Evolutionary conservation across 2,329 filamentous ascomycete species (phyloP).

Genomic region (Cercospora citrullina): DNA sequence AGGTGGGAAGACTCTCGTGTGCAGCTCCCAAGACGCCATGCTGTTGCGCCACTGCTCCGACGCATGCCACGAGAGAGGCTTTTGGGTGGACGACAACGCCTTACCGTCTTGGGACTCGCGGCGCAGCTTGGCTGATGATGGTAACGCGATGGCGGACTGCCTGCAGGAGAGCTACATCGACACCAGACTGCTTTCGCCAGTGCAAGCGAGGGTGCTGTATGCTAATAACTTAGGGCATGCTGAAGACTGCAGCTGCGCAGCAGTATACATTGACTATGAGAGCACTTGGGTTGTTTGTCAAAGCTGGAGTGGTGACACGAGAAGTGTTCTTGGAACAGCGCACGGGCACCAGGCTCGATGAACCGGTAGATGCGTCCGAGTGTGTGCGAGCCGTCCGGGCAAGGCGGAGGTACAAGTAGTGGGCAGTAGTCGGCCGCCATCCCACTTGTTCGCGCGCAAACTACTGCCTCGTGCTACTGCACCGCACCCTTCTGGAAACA

Average conservation of each 20-base stretch:
- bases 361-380: background rate
- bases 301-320: background rate
- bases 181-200: background rate
- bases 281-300: too few relatives aligned
- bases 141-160: background rate
- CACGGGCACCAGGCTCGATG: background rate
- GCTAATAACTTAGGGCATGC: background rate
- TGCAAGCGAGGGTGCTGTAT: background rate
- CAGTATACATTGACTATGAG: too few relatives aligned
- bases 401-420: background rate
- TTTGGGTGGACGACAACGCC: background rate
- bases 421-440: conserved; percentile 6
- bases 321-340: background rate
- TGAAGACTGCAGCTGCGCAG: background rate
- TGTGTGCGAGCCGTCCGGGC: background rate
- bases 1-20: background rate
- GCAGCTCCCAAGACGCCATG: conserved; percentile 3
- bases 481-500: background rate
- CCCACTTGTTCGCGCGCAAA: conserved; percentile 13
- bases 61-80: conserved; percentile 13
- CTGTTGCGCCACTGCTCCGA: background rate
- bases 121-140: conserved; percentile 11
- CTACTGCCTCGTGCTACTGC: conserved; percentile 4
- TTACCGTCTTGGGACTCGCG: conserved; percentile 9
- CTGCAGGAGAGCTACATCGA: background rate